Evolutionary conservation across 176 grass and related monocot genomes (phyloP).

Genomic region (Neostapfia colusana): DNA sequence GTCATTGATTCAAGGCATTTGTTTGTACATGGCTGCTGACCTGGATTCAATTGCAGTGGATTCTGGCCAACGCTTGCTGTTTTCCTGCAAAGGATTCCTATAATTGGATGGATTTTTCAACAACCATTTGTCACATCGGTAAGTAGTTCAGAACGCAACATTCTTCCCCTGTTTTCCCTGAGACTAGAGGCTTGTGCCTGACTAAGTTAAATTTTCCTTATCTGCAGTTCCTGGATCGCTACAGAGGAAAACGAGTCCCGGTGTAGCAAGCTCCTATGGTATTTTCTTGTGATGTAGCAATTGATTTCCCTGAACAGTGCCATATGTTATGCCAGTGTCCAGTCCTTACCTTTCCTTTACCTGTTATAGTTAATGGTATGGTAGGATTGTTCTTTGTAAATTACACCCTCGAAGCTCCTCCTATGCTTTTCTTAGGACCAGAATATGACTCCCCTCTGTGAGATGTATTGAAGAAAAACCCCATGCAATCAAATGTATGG

Average conservation of each 20-base stretch:
- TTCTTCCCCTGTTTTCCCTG: slow-evolving; percentile 18
- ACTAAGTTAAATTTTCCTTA: slow-evolving; percentile 18
- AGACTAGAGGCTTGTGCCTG: slow-evolving; percentile 13
- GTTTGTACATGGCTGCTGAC: background rate
- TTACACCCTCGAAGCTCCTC: slow-evolving; percentile 1
- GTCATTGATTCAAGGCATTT: slow-evolving; percentile 11
- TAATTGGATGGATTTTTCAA: slow-evolving; percentile 92
- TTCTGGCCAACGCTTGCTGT: slow-evolving; percentile 96
- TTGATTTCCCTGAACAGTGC: slow-evolving; percentile 14
- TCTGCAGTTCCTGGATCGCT: slow-evolving; percentile 78
- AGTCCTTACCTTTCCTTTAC: background rate
- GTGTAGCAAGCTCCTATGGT: slow-evolving; percentile 39
- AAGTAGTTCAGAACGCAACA: slow-evolving; percentile 15
- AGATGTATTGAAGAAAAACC: slow-evolving; percentile 27
- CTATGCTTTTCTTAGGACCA: slow-evolving; percentile 6
- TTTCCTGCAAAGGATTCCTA: slow-evolving; percentile 90
- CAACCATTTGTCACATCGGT: slow-evolving; percentile 90
- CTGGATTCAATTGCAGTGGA: slow-evolving; percentile 58
- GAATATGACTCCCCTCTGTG: slow-evolving; percentile 7
- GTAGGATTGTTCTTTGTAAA: slow-evolving; percentile 44
- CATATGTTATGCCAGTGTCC: slow-evolving; percentile 15
- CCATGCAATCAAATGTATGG: too few species aligned
- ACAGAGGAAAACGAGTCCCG: slow-evolving; percentile 85
- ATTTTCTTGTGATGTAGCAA: slow-evolving; percentile 23
- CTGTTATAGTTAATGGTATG: slow-evolving; percentile 28